Percentiles rank a stretch among this genome's conserved stretches.
Conservation (phyloP, 2,329 filamentous ascomycete genomes). For the Grosmannia clavigera region DNA sequence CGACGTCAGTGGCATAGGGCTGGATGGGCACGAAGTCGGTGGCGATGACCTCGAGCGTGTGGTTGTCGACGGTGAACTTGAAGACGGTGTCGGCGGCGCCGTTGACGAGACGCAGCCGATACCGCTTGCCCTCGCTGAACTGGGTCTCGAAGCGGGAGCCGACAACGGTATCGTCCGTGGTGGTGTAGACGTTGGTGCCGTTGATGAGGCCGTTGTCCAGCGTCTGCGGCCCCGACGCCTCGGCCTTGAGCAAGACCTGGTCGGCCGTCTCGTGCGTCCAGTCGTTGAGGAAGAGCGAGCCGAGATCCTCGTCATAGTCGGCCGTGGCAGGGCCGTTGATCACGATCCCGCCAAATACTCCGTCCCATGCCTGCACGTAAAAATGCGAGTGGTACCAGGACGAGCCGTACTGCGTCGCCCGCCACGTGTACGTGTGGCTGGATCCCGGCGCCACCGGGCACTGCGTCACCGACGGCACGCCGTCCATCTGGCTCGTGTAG, state of each 20-base stretch:
- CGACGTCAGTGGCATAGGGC: constrained; percentile 33
- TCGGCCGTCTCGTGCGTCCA: constrained; percentile 47
- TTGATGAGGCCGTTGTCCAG: constrained; percentile 35
- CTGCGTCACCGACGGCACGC: constrained; percentile 26
- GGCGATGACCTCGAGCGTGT: constrained; percentile 39
- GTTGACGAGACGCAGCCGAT: constrained; percentile 37
- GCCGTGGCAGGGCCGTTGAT: constrained; percentile 42
- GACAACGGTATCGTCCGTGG: constrained; percentile 29
- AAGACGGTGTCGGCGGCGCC: constrained; percentile 37
- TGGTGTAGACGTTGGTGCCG: constrained; percentile 47
- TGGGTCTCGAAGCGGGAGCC: constrained; percentile 35
- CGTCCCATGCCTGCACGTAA: constrained; percentile 34
- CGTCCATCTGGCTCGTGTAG: constrained; percentile 31
- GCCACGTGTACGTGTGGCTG: constrained; percentile 37
- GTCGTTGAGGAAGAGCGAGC: constrained; percentile 38
- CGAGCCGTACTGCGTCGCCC: constrained; percentile 40
- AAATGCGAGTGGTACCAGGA: constrained; percentile 46
- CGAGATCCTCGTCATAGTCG: constrained; percentile 51
- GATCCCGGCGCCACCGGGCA: constrained; percentile 26
- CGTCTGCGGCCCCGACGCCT: not conserved
- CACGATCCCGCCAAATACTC: constrained; percentile 26
- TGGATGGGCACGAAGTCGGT: constrained; percentile 40
- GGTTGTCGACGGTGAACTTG: constrained; percentile 38
- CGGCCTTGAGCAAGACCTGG: constrained; percentile 25
- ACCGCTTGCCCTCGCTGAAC: constrained; percentile 30